These are phyloP conservation scores for Clonostachys byssicola DNA, from an alignment of 2,329 filamentous ascomycete species.

Conservation along the genomic window DNA sequence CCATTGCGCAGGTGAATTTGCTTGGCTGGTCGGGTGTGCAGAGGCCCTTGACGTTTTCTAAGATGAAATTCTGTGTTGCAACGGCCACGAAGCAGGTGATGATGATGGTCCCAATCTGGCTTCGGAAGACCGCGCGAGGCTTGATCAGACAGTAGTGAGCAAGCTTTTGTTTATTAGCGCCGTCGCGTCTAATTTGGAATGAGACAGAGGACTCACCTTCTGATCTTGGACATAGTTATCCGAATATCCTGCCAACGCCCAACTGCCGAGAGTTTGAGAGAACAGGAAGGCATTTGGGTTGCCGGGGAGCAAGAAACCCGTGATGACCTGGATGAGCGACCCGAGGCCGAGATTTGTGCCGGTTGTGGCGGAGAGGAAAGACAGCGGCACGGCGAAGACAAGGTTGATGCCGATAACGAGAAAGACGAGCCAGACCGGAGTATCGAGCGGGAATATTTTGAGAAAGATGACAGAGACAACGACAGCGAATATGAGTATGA, in stretches of 20 bases:
- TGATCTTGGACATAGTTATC: background rate
- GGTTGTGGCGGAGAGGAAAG: conserved; percentile 37
- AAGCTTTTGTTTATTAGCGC: too few relatives aligned
- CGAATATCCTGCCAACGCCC: too few relatives aligned
- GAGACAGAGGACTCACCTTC: too few relatives aligned
- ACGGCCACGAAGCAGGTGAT: conserved; percentile 24
- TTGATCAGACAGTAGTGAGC: conserved; percentile 41
- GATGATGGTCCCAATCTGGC: conserved; percentile 25
- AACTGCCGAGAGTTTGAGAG: conserved; percentile 33
- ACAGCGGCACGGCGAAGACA: conserved; percentile 36
- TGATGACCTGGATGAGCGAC: conserved; percentile 41
- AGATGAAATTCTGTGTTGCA: conserved; percentile 29
- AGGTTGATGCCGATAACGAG: conserved; percentile 35
- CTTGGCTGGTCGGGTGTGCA: conserved; percentile 16
- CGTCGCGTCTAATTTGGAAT: too few relatives aligned
- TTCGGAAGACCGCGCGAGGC: conserved; percentile 25
- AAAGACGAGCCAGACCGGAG: conserved; percentile 33
- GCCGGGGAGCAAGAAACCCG: conserved; percentile 33
- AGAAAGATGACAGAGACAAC: conserved; percentile 25
- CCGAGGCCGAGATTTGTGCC: conserved; percentile 34
- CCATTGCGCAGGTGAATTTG: conserved; percentile 18
- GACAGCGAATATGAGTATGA: conserved; percentile 20
- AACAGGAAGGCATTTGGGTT: conserved; percentile 40
- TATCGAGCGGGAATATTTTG: conserved; percentile 34
- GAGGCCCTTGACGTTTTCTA: conserved; percentile 15